Conservation (phyloP, 306 rosid genomes). For the Malus fusca region DNA sequence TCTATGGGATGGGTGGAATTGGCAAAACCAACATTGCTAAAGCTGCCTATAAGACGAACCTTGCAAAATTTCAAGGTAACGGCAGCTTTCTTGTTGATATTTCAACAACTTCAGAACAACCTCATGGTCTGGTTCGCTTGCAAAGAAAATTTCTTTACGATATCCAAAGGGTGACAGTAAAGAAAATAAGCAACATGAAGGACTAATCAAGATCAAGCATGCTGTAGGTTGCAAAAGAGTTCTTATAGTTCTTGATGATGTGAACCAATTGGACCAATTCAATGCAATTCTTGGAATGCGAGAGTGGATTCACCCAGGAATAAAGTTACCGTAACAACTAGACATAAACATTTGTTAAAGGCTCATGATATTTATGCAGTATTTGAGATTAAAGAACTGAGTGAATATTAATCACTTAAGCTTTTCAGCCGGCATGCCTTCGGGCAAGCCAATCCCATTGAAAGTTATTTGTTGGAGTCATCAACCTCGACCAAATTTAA, state of each 20-base stretch:
- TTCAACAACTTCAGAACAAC: neutral
- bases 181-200: neutral
- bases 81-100: neutral
- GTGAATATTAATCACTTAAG: neutral
- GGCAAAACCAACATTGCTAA: neutral
- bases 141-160: neutral
- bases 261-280: neutral
- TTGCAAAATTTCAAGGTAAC: neutral
- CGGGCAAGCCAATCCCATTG: neutral
- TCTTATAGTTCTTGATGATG: neutral
- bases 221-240: neutral
- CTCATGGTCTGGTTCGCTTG: neutral
- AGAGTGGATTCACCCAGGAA: neutral
- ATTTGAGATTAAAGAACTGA: neutral
- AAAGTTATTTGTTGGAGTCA: neutral
- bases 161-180: neutral
- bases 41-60: neutral
- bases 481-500: neutral
- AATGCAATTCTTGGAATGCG: neutral
- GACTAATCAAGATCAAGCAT: neutral
- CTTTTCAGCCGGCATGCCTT: neutral
- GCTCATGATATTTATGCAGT: neutral
- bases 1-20: neutral
- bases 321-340: neutral
- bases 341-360: neutral